A percentile compares a stretch with the other conserved stretches of the same genome.
Conservation (phyloP, 2,329 filamentous ascomycete genomes). For the Dissoconium aciculare region DNA sequence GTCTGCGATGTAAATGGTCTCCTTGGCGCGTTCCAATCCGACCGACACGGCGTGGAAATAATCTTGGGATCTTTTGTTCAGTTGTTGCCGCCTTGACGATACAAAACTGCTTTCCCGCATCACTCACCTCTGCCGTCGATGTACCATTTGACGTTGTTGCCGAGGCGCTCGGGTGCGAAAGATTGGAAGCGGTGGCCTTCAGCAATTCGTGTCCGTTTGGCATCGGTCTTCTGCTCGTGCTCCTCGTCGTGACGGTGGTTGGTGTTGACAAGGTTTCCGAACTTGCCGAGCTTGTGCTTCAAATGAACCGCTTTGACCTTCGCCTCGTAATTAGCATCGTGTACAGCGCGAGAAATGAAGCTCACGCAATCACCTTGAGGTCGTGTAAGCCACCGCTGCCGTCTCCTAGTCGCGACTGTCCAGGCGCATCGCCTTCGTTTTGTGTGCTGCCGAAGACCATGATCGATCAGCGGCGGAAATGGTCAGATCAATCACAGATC, state of each 20-base stretch:
- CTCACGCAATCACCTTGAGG: conserved; percentile 9
- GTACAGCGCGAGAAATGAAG: not conserved
- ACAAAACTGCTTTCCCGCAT: too few relatives aligned
- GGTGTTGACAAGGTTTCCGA: conserved; percentile 57
- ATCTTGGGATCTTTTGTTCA: too few relatives aligned
- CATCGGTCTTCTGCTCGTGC: conserved; percentile 72
- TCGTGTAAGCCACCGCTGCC: too few relatives aligned
- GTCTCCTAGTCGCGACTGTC: too few relatives aligned
- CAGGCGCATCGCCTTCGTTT: too few relatives aligned
- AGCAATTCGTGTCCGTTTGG: conserved; percentile 57
- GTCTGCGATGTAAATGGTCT: conserved; percentile 89
- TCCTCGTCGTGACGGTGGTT: conserved; percentile 90
- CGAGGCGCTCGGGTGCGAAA: conserved; percentile 74
- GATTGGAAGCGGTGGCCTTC: conserved; percentile 73
- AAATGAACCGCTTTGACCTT: conserved; percentile 41
- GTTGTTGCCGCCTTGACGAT: too few relatives aligned
- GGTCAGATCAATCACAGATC: too few relatives aligned
- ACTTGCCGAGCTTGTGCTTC: conserved; percentile 50
- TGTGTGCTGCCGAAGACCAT: too few relatives aligned
- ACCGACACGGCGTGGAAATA: conserved; percentile 89
- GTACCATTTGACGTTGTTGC: conserved; percentile 84
- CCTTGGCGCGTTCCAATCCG: conserved; percentile 76
- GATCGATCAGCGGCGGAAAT: too few relatives aligned
- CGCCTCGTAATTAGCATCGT: not conserved
- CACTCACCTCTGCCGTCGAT: conserved; percentile 57